phyloP scores from a whole-genome alignment of 2,329 filamentous ascomycete species.

The Orbilia blumenaviensis region DNA sequence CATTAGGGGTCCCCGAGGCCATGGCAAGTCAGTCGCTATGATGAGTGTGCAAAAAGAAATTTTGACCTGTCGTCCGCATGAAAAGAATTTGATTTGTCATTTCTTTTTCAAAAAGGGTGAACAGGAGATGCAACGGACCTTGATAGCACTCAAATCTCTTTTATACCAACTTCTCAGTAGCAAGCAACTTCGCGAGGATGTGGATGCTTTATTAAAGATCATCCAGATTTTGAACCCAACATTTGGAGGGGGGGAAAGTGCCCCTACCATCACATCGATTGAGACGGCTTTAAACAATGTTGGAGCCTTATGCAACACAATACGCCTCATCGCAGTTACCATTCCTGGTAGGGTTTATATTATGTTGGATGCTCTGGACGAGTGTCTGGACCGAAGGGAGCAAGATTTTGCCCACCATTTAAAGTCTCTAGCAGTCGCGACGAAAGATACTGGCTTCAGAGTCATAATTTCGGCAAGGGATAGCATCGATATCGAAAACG shows the following conservation, averaged over 20 bases:
- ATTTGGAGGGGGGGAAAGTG: neutral
- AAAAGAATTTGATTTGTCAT: neutral
- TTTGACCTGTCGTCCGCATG: neutral
- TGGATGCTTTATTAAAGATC: neutral
- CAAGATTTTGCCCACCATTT: neutral
- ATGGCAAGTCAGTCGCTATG: slow-evolving; percentile 38
- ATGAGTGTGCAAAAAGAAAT: neutral
- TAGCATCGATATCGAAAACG: slow-evolving; percentile 12
- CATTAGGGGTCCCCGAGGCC: slow-evolving; percentile 21
- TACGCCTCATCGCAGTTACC: neutral
- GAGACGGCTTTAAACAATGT: no score
- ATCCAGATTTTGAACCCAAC: slow-evolving; percentile 12
- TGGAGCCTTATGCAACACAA: no score
- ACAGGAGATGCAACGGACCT: slow-evolving; percentile 5
- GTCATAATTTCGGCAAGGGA: slow-evolving; percentile 25
- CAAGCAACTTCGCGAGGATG: neutral
- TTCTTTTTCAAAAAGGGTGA: slow-evolving; percentile 49
- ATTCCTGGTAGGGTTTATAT: neutral
- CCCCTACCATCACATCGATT: neutral
- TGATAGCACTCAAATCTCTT: slow-evolving; percentile 14
- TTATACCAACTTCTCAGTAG: slow-evolving; percentile 12
- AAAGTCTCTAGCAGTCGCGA: neutral
- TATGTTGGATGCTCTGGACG: slow-evolving; percentile 31
- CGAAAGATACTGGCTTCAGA: neutral
- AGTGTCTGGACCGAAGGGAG: slow-evolving; percentile 26